These are phyloP conservation scores for Leucosporidium creatinivorum DNA, from an alignment of 768 basidiomycete genomes.

Conservation along the genomic window DNA sequence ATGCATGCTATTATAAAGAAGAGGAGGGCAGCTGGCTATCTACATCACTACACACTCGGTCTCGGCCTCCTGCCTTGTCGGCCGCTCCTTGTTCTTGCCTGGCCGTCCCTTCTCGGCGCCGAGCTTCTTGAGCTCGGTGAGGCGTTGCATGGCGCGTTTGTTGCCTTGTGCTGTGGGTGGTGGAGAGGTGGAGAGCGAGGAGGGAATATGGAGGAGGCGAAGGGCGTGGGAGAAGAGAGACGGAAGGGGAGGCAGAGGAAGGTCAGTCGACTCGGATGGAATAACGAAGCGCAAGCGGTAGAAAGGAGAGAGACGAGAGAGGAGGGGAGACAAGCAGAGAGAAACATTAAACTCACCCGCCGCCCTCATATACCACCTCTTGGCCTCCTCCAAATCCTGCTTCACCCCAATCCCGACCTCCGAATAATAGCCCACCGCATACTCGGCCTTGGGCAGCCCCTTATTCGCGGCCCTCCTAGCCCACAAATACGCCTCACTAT, in stretches of 20 bases:
- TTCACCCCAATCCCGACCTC: slow-evolving; percentile 97
- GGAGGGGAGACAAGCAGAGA: slow-evolving; percentile 6
- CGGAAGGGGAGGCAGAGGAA: neutral
- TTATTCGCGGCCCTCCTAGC: slow-evolving; percentile 93
- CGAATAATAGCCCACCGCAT: slow-evolving; percentile 88
- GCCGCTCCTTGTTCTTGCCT: slow-evolving; percentile 60
- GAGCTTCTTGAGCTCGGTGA: slow-evolving; percentile 90
- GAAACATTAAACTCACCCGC: slow-evolving; percentile 60
- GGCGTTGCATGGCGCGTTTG: slow-evolving; percentile 88
- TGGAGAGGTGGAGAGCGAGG: neutral
- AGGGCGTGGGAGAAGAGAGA: neutral
- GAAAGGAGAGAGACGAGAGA: neutral
- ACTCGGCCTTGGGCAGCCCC: slow-evolving; percentile 92
- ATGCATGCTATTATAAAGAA: neutral
- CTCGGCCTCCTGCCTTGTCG: slow-evolving; percentile 86
- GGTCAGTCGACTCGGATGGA: neutral
- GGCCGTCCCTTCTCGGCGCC: slow-evolving; percentile 43
- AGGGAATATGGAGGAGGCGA: neutral
- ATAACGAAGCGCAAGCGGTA: neutral
- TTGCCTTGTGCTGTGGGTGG: slow-evolving; percentile 76
- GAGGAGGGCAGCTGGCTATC: neutral
- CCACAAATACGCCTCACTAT: slow-evolving; percentile 98
- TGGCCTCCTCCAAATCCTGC: slow-evolving; percentile 89
- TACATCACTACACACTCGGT: slow-evolving; percentile 70
- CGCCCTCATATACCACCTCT: slow-evolving; percentile 98